Base-by-base conservation (phyloP, 2,329 filamentous ascomycete genomes). In the Byssochlamys sp. region DNA sequence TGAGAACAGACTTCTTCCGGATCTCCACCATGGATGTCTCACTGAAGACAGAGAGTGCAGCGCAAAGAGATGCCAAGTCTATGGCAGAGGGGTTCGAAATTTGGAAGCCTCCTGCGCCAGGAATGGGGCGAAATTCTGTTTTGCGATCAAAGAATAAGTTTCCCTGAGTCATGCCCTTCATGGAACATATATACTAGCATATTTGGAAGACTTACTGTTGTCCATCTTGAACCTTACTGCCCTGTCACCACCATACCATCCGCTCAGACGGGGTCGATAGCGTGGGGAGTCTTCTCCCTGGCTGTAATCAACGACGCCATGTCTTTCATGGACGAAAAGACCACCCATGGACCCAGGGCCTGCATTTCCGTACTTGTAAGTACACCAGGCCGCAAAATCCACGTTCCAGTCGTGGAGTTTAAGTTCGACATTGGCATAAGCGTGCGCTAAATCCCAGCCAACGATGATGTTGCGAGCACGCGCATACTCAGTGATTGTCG, bases 351-450 rank as follows among this genome's bases (percentile, higher is more conserved):
- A 80, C 1, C 90, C 91, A 0, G 91, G 89, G 0, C 91, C 90
- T 24, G 85, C 84, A 69, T 95, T 95, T 70, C 94, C 83, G 75
- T 95, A 95, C 76, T 96, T 95, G 80, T 95, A 96, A 6, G 88
- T 91, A 75, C 91, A 95, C 91, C 91, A 95, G 57, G 81, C 88
- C 7, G 91, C 90, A 65, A 95, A 95, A 71, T 95, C 91, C 45
- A 94, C 89, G 63, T 88, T 81, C 90, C 90, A 95, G 65, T 91
- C 88, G 70, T 95, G 90, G 24, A 96, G 79, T 58, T 81, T 75
- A 9, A 95, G 73, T 28, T 86, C 83, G 2, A 91, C 87, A 66
- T 96, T 96, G 31, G 89, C 91, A 48, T 83, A 88, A 0, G 89
- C 89, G 71, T 95, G 90, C 0, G 90, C 90, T 4, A 94, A 80